Conservation (phyloP, 2,329 filamentous ascomycete genomes). For the Arthrobotrys pseudoclavata region DNA sequence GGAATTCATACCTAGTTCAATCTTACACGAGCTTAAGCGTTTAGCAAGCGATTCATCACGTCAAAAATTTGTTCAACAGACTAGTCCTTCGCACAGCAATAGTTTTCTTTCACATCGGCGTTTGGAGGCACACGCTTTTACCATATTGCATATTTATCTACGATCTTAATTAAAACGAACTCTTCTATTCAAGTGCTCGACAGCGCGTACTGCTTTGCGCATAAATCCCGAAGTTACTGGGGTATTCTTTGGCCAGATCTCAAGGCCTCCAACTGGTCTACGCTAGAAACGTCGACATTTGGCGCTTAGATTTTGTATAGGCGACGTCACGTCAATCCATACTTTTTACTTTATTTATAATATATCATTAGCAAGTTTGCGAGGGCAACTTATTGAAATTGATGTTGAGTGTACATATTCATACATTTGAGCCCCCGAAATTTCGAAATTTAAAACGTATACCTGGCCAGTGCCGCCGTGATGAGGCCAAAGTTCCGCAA, state of each 20-base stretch:
- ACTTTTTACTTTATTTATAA: conserved; percentile 13
- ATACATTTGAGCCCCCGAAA: background rate
- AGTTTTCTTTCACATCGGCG: conserved; percentile 2
- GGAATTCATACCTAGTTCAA: background rate
- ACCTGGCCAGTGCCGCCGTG: too few species aligned
- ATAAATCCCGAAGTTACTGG: background rate
- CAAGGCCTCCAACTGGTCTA: background rate
- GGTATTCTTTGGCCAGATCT: background rate
- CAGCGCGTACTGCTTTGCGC: background rate
- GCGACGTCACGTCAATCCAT: background rate
- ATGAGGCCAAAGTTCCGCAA: background rate
- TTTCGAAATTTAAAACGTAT: background rate
- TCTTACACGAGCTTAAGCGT: background rate
- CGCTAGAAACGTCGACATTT: background rate
- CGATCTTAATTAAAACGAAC: background rate
- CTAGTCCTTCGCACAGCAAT: background rate
- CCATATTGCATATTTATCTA: background rate
- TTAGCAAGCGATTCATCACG: background rate
- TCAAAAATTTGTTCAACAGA: background rate
- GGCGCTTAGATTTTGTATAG: background rate
- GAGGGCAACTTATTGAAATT: background rate
- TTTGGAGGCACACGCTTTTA: conserved; percentile 7
- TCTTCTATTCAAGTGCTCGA: background rate
- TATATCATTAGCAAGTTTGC: background rate
- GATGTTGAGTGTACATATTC: background rate